These are phyloP conservation scores for Lentinula sp. DNA, from an alignment of 768 basidiomycete genomes.

Conservation along the genomic window DNA sequence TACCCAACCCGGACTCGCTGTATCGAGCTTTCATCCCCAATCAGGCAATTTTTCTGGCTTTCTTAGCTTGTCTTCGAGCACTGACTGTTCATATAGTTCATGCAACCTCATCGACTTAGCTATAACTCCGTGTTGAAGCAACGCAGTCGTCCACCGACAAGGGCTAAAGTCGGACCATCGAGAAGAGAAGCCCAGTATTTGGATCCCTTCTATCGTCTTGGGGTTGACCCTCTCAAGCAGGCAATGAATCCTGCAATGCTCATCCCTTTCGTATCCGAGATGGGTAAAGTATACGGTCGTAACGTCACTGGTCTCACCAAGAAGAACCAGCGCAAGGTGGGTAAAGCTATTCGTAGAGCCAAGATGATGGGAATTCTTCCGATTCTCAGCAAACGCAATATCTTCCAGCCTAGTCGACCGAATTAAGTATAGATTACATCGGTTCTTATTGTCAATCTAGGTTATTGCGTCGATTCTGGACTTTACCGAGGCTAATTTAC, in stretches of 20 bases:
- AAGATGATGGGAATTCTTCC: conserved; percentile 90
- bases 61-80: background rate
- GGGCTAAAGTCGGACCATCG: conserved; percentile 42
- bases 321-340: conserved; percentile 71
- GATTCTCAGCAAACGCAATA: conserved; percentile 28
- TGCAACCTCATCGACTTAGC: conserved; percentile 39
- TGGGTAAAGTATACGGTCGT: conserved; percentile 78
- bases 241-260: conserved; percentile 56
- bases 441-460: background rate
- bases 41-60: conserved; percentile 12
- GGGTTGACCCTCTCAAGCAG: conserved; percentile 70
- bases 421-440: background rate
- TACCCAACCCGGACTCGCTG: background rate
- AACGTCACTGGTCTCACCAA: conserved; percentile 66
- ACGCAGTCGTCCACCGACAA: conserved; percentile 7
- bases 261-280: conserved; percentile 53
- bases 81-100: conserved; percentile 28
- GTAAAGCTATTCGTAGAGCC: conserved; percentile 82
- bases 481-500: background rate
- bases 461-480: background rate
- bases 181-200: conserved; percentile 42
- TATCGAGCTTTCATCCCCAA: conserved; percentile 16
- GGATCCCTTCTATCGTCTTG: conserved; percentile 69
- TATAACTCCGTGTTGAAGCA: conserved; percentile 25
- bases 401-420: background rate